Evolutionary conservation across 495 filamentous ascomycete genomes (phyloP).

Genomic region (Aspergillus baeticus): DNA sequence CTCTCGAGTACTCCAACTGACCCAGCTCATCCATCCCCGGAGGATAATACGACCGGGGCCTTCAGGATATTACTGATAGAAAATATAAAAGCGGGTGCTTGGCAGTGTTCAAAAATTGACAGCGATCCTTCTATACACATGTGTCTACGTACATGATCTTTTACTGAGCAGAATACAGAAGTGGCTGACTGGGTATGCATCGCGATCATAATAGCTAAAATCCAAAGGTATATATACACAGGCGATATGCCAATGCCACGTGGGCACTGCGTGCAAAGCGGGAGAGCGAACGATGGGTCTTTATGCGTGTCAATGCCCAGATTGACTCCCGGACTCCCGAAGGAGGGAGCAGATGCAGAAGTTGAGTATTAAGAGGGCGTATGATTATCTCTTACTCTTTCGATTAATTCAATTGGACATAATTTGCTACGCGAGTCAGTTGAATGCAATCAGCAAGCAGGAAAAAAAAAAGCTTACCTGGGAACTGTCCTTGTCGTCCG

Average conservation of each 20-base stretch:
- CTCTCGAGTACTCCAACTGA: not conserved
- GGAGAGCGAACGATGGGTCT: not conserved
- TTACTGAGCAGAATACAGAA: not conserved
- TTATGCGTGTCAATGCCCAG: not conserved
- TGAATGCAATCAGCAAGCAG: conserved; percentile 11
- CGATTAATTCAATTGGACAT: conserved; percentile 44
- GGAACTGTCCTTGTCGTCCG: conserved; percentile 87
- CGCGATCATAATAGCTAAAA: not conserved
- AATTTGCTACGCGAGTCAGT: conserved; percentile 34
- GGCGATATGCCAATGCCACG: not conserved
- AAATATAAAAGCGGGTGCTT: not conserved
- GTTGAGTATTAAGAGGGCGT: not conserved
- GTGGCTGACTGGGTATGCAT: not conserved
- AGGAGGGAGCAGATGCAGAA: conserved; percentile 8
- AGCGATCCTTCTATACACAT: not conserved
- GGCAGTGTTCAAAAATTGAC: not conserved
- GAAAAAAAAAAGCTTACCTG: conserved; percentile 59
- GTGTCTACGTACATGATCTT: not conserved
- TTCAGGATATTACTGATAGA: conserved; percentile 1
- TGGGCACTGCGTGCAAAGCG: conserved; percentile 1
- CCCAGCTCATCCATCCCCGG: not conserved
- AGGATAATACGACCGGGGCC: not conserved
- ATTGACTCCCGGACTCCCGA: conserved; percentile 15
- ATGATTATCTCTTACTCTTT: not conserved
- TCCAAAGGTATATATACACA: conserved; percentile 13